Percentiles rank a stretch among this genome's conserved stretches.
phyloP scores from a whole-genome alignment of 192 early-diverging fungal genomes.

The Entrophospora sp. region DNA sequence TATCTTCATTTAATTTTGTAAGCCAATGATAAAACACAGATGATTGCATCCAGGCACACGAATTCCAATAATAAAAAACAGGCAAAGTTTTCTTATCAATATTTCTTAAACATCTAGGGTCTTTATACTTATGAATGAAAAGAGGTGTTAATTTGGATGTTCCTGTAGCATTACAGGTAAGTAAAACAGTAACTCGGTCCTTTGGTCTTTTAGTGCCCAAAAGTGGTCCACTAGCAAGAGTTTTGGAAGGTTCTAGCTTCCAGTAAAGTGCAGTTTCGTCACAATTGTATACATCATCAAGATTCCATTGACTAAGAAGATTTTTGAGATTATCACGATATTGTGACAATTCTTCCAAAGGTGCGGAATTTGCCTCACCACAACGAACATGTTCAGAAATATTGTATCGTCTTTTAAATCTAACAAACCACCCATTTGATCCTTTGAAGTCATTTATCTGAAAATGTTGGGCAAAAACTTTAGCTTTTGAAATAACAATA shows the following conservation, averaged over 20 bases:
- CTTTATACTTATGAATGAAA: not conserved
- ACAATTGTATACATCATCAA: not conserved
- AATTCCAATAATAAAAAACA: conserved; percentile 10
- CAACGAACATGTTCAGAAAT: not conserved
- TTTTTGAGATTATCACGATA: not conserved
- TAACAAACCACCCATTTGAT: not conserved
- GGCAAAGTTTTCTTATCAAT: no score
- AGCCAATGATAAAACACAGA: not conserved
- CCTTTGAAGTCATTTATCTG: not conserved
- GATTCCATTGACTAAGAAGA: not conserved
- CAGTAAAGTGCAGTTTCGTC: not conserved
- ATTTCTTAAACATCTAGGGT: not conserved
- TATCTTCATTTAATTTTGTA: not conserved
- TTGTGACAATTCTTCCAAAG: not conserved
- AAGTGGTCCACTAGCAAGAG: not conserved
- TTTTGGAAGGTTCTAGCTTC: not conserved
- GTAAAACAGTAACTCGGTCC: not conserved
- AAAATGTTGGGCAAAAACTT: not conserved
- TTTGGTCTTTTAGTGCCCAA: not conserved
- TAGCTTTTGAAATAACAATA: not conserved
- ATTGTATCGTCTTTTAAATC: not conserved
- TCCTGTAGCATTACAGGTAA: not conserved
- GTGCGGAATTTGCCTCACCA: not conserved
- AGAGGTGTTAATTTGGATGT: not conserved
- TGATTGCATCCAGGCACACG: not conserved